These are phyloP conservation scores for Coniochaeta prunicola DNA, from an alignment of 2,329 filamentous ascomycete species.

Conservation along the genomic window DNA sequence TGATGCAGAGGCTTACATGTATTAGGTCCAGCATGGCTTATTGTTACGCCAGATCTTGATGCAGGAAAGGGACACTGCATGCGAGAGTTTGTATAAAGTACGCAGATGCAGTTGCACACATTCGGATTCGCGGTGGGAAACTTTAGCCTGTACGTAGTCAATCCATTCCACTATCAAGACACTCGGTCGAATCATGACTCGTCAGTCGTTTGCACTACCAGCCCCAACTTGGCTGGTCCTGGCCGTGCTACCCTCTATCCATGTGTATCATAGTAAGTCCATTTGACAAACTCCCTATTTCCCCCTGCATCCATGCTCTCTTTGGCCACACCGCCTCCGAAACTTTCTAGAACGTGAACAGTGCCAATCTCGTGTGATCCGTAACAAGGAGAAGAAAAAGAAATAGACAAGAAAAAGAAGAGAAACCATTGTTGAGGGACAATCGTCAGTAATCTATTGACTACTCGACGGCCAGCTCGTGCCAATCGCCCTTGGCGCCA, in stretches of 20 bases:
- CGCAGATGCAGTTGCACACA: background rate
- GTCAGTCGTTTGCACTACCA: background rate
- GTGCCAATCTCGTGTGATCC: background rate
- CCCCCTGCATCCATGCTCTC: background rate
- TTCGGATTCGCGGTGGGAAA: background rate
- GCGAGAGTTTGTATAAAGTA: background rate
- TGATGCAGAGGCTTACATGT: too few species aligned
- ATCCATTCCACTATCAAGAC: background rate
- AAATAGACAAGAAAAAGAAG: background rate
- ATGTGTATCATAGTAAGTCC: background rate
- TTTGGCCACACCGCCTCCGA: background rate
- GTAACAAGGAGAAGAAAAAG: background rate
- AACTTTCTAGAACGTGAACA: background rate
- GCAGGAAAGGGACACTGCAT: background rate
- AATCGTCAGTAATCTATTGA: background rate
- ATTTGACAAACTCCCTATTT: background rate
- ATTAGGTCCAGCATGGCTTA: background rate
- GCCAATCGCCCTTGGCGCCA: slow-evolving; percentile 43
- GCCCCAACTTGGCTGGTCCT: background rate
- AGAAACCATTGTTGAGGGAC: background rate
- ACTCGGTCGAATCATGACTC: background rate
- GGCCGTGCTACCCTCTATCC: background rate
- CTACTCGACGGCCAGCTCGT: slow-evolving; percentile 31
- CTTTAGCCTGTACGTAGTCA: background rate
- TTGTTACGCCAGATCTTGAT: background rate